Evolutionary conservation across 1,284 basidiomycete genomes (phyloP).

Genomic region (Ceratobasidium sp.): DNA sequence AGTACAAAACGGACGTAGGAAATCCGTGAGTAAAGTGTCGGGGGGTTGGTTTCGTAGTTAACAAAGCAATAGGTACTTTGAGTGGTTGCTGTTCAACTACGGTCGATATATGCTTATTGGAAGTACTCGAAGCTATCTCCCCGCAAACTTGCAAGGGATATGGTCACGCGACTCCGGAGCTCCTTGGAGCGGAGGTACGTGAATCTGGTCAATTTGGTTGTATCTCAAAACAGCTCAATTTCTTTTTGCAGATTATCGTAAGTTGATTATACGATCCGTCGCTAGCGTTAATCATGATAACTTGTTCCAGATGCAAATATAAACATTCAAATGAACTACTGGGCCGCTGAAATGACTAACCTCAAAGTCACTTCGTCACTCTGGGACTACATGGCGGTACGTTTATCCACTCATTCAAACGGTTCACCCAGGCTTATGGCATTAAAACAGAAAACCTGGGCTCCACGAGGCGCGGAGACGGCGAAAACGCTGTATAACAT

Average conservation of each 20-base stretch:
- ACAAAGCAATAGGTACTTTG: slow-evolving; percentile 63
- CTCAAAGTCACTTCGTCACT: slow-evolving; percentile 70
- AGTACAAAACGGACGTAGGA: slow-evolving; percentile 69
- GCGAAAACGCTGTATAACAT: slow-evolving; percentile 77
- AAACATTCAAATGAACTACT: slow-evolving; percentile 85
- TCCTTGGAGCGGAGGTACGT: slow-evolving; percentile 74
- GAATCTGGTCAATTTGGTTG: no score
- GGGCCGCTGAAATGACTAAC: slow-evolving; percentile 78
- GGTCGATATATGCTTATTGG: slow-evolving; percentile 76
- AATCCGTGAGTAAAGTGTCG: slow-evolving; percentile 58
- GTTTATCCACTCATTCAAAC: no score
- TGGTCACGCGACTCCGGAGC: slow-evolving; percentile 71
- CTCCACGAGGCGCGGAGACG: slow-evolving; percentile 74
- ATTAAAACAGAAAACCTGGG: slow-evolving; percentile 74
- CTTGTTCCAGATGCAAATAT: slow-evolving; percentile 73
- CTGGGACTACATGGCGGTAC: slow-evolving; percentile 79
- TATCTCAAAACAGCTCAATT: slow-evolving; percentile 3
- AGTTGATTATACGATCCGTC: slow-evolving; percentile 51
- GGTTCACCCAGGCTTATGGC: slow-evolving; percentile 24
- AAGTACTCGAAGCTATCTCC: slow-evolving; percentile 73
- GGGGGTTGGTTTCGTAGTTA: background rate
- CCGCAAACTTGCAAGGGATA: slow-evolving; percentile 80
- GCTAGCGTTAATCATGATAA: background rate
- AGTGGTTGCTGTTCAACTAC: slow-evolving; percentile 80
- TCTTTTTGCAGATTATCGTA: slow-evolving; percentile 72